phyloP scores from a whole-genome alignment of 345 rosid species.

The Raphanus sativus region DNA sequence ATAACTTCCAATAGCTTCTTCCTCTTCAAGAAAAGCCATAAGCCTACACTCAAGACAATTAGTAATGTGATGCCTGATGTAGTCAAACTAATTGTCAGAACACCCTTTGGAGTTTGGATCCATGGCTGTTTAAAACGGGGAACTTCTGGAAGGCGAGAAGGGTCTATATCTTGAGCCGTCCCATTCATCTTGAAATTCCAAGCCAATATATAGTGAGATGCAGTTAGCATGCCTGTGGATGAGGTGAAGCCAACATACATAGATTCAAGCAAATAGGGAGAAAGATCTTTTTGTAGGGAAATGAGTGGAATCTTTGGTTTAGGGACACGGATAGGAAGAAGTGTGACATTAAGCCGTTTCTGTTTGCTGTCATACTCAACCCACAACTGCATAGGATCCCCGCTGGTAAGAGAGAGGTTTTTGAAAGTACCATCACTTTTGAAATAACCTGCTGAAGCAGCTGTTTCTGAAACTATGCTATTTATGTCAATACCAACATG shows the following conservation, averaged over 20 bases:
- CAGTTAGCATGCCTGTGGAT: not conserved
- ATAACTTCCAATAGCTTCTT: not conserved
- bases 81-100: not conserved
- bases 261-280: not conserved
- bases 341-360: not conserved
- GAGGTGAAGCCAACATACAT: not conserved
- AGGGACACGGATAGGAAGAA: not conserved
- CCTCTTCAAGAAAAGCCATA: slow-evolving; percentile 2
- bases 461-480: too few species aligned
- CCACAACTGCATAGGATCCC: not conserved
- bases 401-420: not conserved
- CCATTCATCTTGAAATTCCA: slow-evolving; percentile 43
- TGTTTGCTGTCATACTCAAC: not conserved
- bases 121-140: not conserved
- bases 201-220: slow-evolving; percentile 8
- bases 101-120: not conserved
- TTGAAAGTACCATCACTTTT: slow-evolving; percentile 1
- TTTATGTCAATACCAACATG: too few species aligned
- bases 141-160: slow-evolving; percentile 2
- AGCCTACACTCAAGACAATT: not conserved
- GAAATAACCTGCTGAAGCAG: slow-evolving; percentile 40
- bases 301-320: not conserved
- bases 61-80: not conserved
- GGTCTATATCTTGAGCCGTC: slow-evolving; percentile 31
- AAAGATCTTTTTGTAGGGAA: not conserved